Conservation (phyloP, 2,329 filamentous ascomycete species). For the Scytalidium sp. region DNA sequence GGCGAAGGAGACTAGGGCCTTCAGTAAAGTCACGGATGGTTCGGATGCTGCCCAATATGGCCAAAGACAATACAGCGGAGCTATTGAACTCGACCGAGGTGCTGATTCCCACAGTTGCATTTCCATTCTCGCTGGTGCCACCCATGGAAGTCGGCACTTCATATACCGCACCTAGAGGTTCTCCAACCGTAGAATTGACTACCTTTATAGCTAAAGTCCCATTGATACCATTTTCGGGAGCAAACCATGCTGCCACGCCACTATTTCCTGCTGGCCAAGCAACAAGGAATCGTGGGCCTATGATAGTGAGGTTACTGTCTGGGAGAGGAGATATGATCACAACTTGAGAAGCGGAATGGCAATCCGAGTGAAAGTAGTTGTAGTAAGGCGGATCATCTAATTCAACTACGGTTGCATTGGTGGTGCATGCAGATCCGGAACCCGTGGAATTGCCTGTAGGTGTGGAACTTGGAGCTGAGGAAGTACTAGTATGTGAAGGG, state of each 20-base stretch:
- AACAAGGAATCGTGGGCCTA: constrained; percentile 55
- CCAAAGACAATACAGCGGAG: constrained; percentile 50
- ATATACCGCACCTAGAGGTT: constrained; percentile 46
- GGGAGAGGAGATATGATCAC: constrained; percentile 56
- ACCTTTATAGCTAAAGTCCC: constrained; percentile 51
- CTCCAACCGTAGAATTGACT: constrained; percentile 43
- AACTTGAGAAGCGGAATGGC: constrained; percentile 55
- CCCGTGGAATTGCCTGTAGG: no score
- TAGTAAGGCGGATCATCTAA: constrained; percentile 48
- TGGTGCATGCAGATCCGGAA: no score
- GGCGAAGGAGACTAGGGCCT: constrained; percentile 48
- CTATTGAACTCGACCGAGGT: constrained; percentile 54
- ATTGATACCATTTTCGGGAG: constrained; percentile 49
- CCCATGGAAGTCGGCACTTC: constrained; percentile 9
- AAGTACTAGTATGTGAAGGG: constrained; percentile 5
- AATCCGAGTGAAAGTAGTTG: constrained; percentile 66
- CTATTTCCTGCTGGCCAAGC: constrained; percentile 67
- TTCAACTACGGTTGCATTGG: constrained; percentile 10
- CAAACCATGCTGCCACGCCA: constrained; percentile 55
- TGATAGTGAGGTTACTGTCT: constrained; percentile 50
- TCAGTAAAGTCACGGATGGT: constrained; percentile 63
- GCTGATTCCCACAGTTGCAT: constrained; percentile 49
- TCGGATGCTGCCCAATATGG: constrained; percentile 60
- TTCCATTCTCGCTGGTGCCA: constrained; percentile 5
- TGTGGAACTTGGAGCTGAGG: background rate